Percentiles rank a stretch among this genome's conserved stretches.
Evolutionary conservation across 2,329 filamentous ascomycete species (phyloP).

Genomic region (Pezicula rhizophila): DNA sequence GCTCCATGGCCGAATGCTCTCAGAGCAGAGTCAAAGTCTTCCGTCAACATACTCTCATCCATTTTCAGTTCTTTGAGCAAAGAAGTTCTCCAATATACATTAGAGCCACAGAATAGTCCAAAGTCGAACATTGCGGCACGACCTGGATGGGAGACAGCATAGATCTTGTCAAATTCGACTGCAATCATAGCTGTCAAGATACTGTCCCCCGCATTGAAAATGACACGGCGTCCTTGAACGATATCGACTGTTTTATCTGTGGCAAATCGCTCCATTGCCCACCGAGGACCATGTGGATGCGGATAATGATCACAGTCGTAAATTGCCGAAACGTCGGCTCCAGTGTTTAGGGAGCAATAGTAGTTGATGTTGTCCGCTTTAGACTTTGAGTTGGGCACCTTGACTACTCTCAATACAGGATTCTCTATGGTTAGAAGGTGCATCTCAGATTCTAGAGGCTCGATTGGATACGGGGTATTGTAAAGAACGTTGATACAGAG

Average conservation of each 20-base stretch:
- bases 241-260: conserved; percentile 36
- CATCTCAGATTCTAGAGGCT: conserved; percentile 38
- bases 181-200: conserved; percentile 41
- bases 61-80: conserved; percentile 40
- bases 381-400: conserved; percentile 40
- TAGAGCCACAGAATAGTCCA: conserved; percentile 43
- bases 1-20: conserved; percentile 32
- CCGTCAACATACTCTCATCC: conserved; percentile 43
- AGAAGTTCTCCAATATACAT: conserved; percentile 41
- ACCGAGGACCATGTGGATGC: conserved; percentile 40
- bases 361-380: conserved; percentile 46
- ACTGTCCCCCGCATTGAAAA: conserved; percentile 39
- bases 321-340: conserved; percentile 40
- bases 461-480: conserved; percentile 41
- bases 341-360: conserved; percentile 37
- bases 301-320: conserved; percentile 46
- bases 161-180: conserved; percentile 46
- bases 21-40: conserved; percentile 43
- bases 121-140: conserved; percentile 40
- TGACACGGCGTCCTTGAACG: conserved; percentile 42
- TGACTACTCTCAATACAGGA: conserved; percentile 37
- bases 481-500: conserved; percentile 41
- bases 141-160: conserved; percentile 43
- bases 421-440: conserved; percentile 31
- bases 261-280: conserved; percentile 41